Base-by-base conservation (phyloP, 352 stramenopile species). In the Globisporangium spiculum region DNA sequence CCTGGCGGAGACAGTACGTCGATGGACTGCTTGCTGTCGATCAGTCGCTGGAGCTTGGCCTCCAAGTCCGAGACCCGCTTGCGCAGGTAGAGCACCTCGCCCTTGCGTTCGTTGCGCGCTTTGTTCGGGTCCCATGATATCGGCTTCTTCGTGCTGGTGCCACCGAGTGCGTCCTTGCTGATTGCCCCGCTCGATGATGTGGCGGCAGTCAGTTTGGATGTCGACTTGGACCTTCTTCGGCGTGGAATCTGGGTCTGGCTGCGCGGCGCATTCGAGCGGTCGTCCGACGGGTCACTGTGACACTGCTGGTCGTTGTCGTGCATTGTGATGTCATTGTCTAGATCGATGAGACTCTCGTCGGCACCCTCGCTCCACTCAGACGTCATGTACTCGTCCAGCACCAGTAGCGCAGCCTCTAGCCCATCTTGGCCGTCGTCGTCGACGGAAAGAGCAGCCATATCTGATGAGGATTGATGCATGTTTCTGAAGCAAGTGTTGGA, bases 11-110 rank as follows among this genome's bases (percentile, higher is more conserved):
- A 59, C 32, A 27, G 12, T 2, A 36, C 26, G 5, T 59, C 26
- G 53, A 12, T 36, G 14, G 24, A 22, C 53, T 36, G 26, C 55
- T 44, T 50, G 63, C 41, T 48, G 41, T 48, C 41, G 41, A 48
- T 48, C 41, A 36, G 24, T 55, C 36, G 65, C 59, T 71, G 55
- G 46, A 54, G 44, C 34, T 79, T 57, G 52, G 30, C 22, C 52
- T 57, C 70, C 24, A 79, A 53, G 50, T 74, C 60, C 14, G n/a
- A 34, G 18, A 75, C 73, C 8, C 65, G 60, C 44, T 66, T 64
- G 54, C 73, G 73, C 56, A 79, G 66, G 61, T 79, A 73, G 16
- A 72, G 48, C 61, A 79, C 66, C 62, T 79, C 73, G 22, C 72
- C 65, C 48, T 74, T 74, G 34, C 65, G 60, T 3, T 54, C 67